Base-by-base conservation (phyloP, 768 basidiomycete genomes). In the Phylloporus arenicola region DNA sequence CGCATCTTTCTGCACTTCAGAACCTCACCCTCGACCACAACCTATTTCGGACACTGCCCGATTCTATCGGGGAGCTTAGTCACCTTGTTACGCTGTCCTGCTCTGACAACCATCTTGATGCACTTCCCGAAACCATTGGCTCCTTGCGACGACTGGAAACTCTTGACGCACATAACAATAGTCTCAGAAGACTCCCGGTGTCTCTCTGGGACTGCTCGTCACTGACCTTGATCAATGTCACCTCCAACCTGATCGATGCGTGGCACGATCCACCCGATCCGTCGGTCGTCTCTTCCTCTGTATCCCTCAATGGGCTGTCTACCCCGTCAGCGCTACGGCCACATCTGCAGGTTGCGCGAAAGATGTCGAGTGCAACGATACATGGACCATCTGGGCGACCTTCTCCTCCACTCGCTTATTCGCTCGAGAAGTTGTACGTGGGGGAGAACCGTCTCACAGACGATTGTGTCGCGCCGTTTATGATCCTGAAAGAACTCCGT, bases 111-210 rank as follows among this genome's bases (percentile, higher is more conserved):
- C 79, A 84, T 56, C 77, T 99, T 17, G 80, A 81, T 48, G 68
- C 76, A 14, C 76, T 98, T 0, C 96, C 96, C 0, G 65, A 73
- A 11, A 81, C 79, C 37, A 83, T 98, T 43, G 92, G 92, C 13
- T 73, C 74, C 9, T 73, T 98, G 40, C 81, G 82, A 68, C 82
- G 80, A 38, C 77, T 98, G 10, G 79, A 84, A 56, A 72, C 69
- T 1, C 75, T 99, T 37, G 91, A 96, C 57, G 86, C 86, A 3
- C 94, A 97, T 63, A 93, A 90, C 64, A 99, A 98, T 72, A 86
- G 84, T 57, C 73, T 98, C 41, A 79, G 75, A 5, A 82, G 84
- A 57, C 70, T 98, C 0, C 91, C 94, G 0, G 69, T 70, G 17
- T 72, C 80, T 30, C 65, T 99, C 2, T 99, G 96, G 96, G 78